Evolutionary conservation across 768 basidiomycete genomes (phyloP).

Genomic region (Trametopsis cervina): DNA sequence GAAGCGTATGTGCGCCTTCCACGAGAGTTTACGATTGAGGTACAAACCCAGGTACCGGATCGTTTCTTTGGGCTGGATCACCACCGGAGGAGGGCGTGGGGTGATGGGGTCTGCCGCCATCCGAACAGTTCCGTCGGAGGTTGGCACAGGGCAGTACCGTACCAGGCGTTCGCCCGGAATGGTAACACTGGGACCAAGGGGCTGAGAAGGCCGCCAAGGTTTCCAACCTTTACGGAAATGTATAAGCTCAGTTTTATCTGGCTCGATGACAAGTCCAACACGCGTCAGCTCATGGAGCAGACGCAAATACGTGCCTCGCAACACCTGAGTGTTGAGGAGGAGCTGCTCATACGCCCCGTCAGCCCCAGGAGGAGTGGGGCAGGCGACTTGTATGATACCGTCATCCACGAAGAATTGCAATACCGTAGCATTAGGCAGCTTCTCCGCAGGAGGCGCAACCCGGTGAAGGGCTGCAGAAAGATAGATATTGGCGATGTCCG

Average conservation of each 20-base stretch:
- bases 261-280: slow-evolving; percentile 8
- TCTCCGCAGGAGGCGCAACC: not conserved
- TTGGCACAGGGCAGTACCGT: too few relatives aligned
- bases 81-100: too few relatives aligned
- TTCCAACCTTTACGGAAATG: slow-evolving; percentile 4
- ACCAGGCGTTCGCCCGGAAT: not conserved
- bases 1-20: slow-evolving; percentile 6
- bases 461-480: slow-evolving; percentile 12
- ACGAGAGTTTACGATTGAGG: slow-evolving; percentile 11
- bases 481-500: slow-evolving; percentile 11
- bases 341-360: not conserved
- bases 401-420: slow-evolving; percentile 15
- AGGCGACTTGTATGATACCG: slow-evolving; percentile 4
- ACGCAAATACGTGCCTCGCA: not conserved
- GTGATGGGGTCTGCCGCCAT: too few relatives aligned
- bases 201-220: not conserved
- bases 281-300: not conserved
- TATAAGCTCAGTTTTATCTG: slow-evolving; percentile 12
- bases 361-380: not conserved
- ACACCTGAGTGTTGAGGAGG: not conserved
- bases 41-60: slow-evolving; percentile 16
- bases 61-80: not conserved
- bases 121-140: too few relatives aligned
- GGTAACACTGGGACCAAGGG: not conserved
- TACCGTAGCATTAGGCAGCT: too few relatives aligned